Evolutionary conservation across 2,329 filamentous ascomycete species (phyloP).

Genomic region (Colletotrichum caudatum): DNA sequence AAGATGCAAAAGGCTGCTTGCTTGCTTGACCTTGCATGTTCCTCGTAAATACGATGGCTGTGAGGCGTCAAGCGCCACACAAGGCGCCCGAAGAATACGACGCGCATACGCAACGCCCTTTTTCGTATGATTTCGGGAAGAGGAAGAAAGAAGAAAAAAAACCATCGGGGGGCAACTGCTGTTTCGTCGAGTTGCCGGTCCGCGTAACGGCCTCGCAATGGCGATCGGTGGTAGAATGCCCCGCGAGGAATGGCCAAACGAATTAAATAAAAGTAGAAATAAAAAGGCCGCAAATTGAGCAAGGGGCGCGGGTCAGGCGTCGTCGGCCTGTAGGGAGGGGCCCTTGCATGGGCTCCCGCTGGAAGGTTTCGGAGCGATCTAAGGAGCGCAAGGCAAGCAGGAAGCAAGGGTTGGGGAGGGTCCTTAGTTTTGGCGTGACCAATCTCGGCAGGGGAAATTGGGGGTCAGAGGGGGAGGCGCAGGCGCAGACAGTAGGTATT

Average conservation of each 20-base stretch:
- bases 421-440: slow-evolving; percentile 12
- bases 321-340: slow-evolving; percentile 28
- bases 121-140: neutral
- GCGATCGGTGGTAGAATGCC: neutral
- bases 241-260: slow-evolving; percentile 2
- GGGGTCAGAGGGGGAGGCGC: slow-evolving; percentile 3
- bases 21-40: neutral
- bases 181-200: neutral
- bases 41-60: neutral
- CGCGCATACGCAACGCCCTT: neutral
- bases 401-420: slow-evolving; percentile 22
- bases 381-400: slow-evolving; percentile 18
- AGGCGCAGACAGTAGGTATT: neutral
- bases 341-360: slow-evolving; percentile 15
- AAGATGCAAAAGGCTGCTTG: neutral
- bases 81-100: neutral
- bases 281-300: slow-evolving; percentile 22
- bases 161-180: too few species aligned
- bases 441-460: slow-evolving; percentile 36
- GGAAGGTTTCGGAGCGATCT: slow-evolving; percentile 13
- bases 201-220: neutral
- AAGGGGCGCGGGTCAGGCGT: slow-evolving; percentile 31
- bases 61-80: neutral
- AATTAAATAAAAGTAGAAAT: neutral
- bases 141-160: too few species aligned